Base-by-base conservation (phyloP, 2,329 filamentous ascomycete species). In the Mycosphaerella arachidis region DNA sequence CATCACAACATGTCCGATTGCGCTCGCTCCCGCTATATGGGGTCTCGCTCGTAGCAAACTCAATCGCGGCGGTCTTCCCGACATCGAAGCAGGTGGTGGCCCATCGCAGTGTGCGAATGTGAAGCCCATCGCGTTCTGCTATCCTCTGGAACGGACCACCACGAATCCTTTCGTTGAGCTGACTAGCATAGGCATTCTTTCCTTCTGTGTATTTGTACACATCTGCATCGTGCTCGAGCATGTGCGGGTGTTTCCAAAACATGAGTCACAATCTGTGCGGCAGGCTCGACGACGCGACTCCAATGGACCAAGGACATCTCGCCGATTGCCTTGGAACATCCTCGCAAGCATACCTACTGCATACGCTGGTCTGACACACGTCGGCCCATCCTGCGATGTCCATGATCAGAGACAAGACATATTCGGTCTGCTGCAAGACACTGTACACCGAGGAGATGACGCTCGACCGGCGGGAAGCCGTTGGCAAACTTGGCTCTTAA, bases 51-150 rank as follows among this genome's bases (percentile, higher is more conserved):
- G 18, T 20, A 50, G 18, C 12, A 31, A 40, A 53, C 35, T 30
- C 29, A 35, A 56, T 18, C 12, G 48, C 6, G 37, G 10, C 5
- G 37, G 16, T 48, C 31, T 60, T n/a, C 56, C 48, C 48, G 37
- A 43, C 16, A 43, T 43, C 48, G 27, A 18, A 33, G 16, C 13
- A 33, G 20, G 29, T 46, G 29, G 54, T 35, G 43, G 58, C 2
- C 57, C 57, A 18, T 35, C 13, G n/a, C 20, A 24, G 20, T 54
- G 57, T 48, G 56, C 9, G 29, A 37, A 51, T 29, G 20, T 62
- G 12, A 50, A 55, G 16, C 63, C 63, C 1, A 64, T 56, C 35
- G 55, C 53, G 13, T 62, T 56, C 53, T 66, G 62, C 33, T 66
- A 61, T 46, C 20, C 31, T 10, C 18, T 50, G 27, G 48, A 57